A percentile compares a stretch with the other conserved stretches of the same genome.
Conservation (phyloP, 257 asterid species). For the Nicotiana sylvestris region DNA sequence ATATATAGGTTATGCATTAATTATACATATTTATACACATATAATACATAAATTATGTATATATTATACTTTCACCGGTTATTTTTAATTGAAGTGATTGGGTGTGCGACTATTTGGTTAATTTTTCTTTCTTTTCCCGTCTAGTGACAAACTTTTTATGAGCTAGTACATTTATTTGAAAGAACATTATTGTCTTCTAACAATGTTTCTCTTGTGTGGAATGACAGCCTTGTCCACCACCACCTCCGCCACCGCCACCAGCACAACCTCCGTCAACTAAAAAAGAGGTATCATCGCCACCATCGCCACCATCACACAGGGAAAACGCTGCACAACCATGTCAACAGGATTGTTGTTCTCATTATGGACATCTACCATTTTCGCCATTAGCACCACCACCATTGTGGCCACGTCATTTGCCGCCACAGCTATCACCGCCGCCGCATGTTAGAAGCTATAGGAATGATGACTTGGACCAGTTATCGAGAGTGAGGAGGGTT, state of each 20-base stretch:
- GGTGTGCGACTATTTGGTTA: too few relatives aligned
- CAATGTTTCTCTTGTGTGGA: neutral
- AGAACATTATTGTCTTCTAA: neutral
- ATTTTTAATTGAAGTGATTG: too few relatives aligned
- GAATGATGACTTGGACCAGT: neutral
- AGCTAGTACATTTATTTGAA: too few relatives aligned
- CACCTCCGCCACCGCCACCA: neutral
- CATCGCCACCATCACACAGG: neutral
- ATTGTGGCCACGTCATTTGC: neutral
- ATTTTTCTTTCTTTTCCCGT: too few relatives aligned
- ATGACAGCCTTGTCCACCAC: neutral
- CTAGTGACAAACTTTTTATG: too few relatives aligned
- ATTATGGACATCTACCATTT: neutral
- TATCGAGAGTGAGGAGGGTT: neutral
- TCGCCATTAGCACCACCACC: neutral
- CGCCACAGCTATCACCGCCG: neutral
- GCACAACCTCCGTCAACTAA: neutral
- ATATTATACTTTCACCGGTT: too few relatives aligned
- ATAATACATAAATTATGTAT: too few relatives aligned
- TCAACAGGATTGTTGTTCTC: neutral
- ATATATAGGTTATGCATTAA: too few relatives aligned
- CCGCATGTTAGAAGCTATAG: neutral
- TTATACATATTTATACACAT: too few relatives aligned
- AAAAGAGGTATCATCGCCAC: neutral
- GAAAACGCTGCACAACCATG: neutral